These are phyloP conservation scores for Fraxinus nigra DNA, from an alignment of 305 asterid genomes.

Conservation along the genomic window DNA sequence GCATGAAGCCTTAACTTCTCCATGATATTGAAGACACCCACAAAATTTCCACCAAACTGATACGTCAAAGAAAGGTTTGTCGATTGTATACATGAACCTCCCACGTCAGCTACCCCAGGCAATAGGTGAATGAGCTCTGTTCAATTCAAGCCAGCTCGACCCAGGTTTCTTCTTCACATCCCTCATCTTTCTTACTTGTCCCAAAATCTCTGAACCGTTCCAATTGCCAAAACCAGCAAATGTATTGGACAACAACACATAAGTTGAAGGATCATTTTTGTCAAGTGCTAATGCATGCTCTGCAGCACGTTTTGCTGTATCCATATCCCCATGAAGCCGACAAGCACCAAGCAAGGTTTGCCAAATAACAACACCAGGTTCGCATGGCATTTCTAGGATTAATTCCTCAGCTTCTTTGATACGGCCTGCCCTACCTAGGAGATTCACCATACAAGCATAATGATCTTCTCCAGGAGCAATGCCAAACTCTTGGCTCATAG, in stretches of 20 bases:
- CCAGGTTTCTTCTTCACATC: constrained; percentile 73
- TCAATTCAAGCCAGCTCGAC: constrained; percentile 57
- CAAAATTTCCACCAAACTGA: not conserved
- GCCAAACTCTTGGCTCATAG: constrained; percentile 50
- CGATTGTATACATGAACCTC: not conserved
- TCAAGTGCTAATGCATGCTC: constrained; percentile 43
- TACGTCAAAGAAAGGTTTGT: not conserved
- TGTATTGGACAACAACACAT: constrained; percentile 56
- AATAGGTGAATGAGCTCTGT: not conserved
- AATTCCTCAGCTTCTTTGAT: constrained; percentile 58
- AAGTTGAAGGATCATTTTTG: constrained; percentile 49
- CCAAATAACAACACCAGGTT: constrained; percentile 51
- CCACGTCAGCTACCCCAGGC: not conserved
- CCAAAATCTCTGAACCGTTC: constrained; percentile 45
- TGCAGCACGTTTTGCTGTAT: constrained; percentile 60
- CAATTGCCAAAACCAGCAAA: constrained; percentile 59
- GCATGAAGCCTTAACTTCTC: not conserved
- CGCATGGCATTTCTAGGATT: constrained; percentile 41
- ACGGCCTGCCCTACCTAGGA: constrained; percentile 57
- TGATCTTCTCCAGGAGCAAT: constrained; percentile 58
- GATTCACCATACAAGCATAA: constrained; percentile 65
- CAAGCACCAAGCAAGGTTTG: constrained; percentile 74
- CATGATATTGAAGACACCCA: not conserved
- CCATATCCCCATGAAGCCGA: constrained; percentile 53
- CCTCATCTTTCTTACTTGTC: constrained; percentile 43